Conservation (phyloP, 768 basidiomycete genomes). For the Asterophora parasitica region DNA sequence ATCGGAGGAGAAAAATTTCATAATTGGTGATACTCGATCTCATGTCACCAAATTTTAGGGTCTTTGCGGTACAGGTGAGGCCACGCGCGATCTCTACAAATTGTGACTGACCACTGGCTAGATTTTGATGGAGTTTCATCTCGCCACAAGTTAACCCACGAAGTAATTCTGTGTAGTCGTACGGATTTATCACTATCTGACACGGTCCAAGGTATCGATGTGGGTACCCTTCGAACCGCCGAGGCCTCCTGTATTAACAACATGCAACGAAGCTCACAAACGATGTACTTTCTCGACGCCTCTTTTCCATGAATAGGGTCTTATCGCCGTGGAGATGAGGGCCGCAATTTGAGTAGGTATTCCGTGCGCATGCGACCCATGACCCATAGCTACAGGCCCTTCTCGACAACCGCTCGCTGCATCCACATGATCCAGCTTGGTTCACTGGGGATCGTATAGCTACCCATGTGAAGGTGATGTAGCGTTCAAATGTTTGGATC, state of each 20-base stretch:
- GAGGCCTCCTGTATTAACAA: background rate
- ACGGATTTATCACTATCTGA: background rate
- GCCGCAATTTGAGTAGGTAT: too few relatives aligned
- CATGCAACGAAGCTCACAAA: background rate
- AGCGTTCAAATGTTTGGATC: background rate
- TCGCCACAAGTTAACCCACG: background rate
- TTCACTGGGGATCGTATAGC: background rate
- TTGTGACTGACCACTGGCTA: background rate
- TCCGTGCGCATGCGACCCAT: background rate
- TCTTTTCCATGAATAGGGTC: background rate
- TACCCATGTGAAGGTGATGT: too few relatives aligned
- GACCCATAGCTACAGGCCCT: background rate
- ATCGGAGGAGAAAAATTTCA: background rate
- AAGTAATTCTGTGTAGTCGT: background rate
- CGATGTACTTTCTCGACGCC: background rate
- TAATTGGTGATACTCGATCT: background rate
- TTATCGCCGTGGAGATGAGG: constrained; percentile 5
- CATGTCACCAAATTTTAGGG: background rate
- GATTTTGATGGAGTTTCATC: background rate
- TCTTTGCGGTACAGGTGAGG: background rate
- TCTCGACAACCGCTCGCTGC: background rate
- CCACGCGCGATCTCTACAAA: background rate
- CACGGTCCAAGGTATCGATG: background rate
- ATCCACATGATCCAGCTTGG: background rate
- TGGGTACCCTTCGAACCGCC: background rate